A percentile compares a stretch with the other conserved stretches of the same genome.
phyloP scores from a whole-genome alignment of 2,329 filamentous ascomycete species.

The Microcyclospora pomicola region DNA sequence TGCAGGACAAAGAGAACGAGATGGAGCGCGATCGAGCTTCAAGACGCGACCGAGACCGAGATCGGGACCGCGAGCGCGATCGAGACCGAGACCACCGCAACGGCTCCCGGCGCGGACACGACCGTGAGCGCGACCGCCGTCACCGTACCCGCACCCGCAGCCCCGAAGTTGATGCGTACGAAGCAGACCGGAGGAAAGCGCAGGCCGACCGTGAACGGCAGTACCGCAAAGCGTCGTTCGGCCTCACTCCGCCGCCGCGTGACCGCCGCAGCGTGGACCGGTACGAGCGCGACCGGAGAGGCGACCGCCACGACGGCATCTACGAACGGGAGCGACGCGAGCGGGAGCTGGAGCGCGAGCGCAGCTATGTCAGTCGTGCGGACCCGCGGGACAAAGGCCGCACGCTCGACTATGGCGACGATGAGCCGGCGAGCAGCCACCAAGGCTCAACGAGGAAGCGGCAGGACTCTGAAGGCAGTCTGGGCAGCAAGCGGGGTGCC shows the following conservation, averaged over 20 bases:
- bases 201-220: slow-evolving; percentile 89
- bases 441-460: slow-evolving; percentile 53
- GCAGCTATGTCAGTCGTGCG: slow-evolving; percentile 67
- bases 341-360: slow-evolving; percentile 79
- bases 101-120: slow-evolving; percentile 25
- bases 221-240: slow-evolving; percentile 55
- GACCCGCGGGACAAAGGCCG: slow-evolving; percentile 69
- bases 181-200: slow-evolving; percentile 85
- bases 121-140: slow-evolving; percentile 21
- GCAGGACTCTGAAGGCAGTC: slow-evolving; percentile 45
- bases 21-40: slow-evolving; percentile 35
- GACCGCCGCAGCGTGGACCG: slow-evolving; percentile 14
- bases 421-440: slow-evolving; percentile 34
- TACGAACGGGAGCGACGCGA: slow-evolving; percentile 81
- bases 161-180: slow-evolving; percentile 83
- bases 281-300: slow-evolving; percentile 12
- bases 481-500: slow-evolving; percentile 24
- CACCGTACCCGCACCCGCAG: slow-evolving; percentile 46
- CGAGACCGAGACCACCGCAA: slow-evolving; percentile 45
- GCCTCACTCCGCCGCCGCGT: slow-evolving; percentile 23
- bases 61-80: slow-evolving; percentile 29
- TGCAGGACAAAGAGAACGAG: slow-evolving; percentile 78
- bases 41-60: slow-evolving; percentile 22
- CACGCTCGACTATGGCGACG: slow-evolving; percentile 81
- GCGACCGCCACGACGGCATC: slow-evolving; percentile 32